Evolutionary conservation across 306 rosid species (phyloP).

Genomic region (Cucurbita maxima): DNA sequence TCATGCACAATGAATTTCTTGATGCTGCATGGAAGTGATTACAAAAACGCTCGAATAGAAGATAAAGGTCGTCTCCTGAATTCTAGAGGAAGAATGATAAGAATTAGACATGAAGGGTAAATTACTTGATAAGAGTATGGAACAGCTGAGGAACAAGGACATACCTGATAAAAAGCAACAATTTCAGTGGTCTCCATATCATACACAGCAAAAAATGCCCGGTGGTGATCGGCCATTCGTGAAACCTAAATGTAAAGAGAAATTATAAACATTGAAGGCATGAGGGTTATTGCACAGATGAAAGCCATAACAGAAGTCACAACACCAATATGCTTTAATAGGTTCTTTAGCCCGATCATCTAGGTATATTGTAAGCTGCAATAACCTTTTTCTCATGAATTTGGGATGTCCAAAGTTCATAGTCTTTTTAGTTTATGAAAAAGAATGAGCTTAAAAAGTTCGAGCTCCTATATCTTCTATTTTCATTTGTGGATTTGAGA

Average conservation of each 20-base stretch:
- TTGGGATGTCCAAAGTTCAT: neutral
- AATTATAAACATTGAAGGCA: constrained; percentile 2
- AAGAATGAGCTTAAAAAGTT: neutral
- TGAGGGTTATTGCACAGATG: neutral
- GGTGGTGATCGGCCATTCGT: constrained; percentile 63
- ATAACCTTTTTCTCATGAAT: neutral
- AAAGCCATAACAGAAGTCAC: neutral
- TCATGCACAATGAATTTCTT: constrained; percentile 49
- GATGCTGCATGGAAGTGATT: constrained; percentile 76
- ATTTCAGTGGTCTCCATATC: constrained; percentile 97
- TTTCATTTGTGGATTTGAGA: neutral
- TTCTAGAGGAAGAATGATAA: constrained; percentile 38
- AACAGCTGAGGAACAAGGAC: neutral
- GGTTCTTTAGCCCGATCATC: neutral
- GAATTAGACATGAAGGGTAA: constrained; percentile 14
- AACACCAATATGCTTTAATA: neutral
- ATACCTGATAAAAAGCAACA: constrained; percentile 80
- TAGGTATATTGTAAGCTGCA: neutral
- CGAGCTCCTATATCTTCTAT: neutral
- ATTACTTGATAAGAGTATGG: neutral
- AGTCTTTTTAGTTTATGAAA: neutral
- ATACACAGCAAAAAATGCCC: constrained; percentile 76
- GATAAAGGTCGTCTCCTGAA: constrained; percentile 73
- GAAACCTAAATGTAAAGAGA: constrained; percentile 41
- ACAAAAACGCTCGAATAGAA: constrained; percentile 71